Percentiles rank a stretch among this genome's conserved stretches.
These are phyloP conservation scores for Auricularia heimuer DNA, from an alignment of 768 basidiomycete species.

Conservation along the genomic window DNA sequence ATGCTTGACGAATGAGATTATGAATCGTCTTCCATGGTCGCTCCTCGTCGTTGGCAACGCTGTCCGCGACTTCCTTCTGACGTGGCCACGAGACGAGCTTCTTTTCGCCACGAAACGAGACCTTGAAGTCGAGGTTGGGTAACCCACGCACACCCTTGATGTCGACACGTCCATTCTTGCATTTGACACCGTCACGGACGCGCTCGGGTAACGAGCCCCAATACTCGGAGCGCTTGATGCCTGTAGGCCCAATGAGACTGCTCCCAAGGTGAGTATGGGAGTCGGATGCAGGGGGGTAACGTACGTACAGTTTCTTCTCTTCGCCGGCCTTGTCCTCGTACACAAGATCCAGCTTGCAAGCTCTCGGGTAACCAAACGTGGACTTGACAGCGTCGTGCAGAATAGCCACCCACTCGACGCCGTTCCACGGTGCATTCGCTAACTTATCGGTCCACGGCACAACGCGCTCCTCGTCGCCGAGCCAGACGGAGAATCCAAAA, in stretches of 20 bases:
- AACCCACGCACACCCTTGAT: neutral
- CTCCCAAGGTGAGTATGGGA: neutral
- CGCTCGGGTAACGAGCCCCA: neutral
- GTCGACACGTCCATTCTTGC: neutral
- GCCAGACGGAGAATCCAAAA: neutral
- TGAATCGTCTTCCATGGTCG: neutral
- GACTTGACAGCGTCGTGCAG: neutral
- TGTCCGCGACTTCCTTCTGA: neutral
- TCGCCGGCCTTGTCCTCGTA: neutral
- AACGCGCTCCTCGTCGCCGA: neutral
- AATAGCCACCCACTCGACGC: neutral
- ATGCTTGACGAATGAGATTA: neutral
- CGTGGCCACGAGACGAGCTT: neutral
- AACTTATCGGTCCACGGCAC: neutral
- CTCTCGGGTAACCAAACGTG: neutral
- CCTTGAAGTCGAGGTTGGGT: neutral
- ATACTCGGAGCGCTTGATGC: neutral
- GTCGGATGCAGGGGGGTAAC: neutral
- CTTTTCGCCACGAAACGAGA: neutral
- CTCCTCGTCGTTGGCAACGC: neutral
- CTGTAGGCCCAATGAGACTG: neutral
- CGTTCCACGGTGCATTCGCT: neutral
- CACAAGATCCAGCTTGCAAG: neutral
- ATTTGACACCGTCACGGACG: neutral
- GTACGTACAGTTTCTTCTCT: neutral